These are phyloP conservation scores for Clarireedia monteithiana DNA, from an alignment of 2,329 filamentous ascomycete genomes.

Conservation along the genomic window DNA sequence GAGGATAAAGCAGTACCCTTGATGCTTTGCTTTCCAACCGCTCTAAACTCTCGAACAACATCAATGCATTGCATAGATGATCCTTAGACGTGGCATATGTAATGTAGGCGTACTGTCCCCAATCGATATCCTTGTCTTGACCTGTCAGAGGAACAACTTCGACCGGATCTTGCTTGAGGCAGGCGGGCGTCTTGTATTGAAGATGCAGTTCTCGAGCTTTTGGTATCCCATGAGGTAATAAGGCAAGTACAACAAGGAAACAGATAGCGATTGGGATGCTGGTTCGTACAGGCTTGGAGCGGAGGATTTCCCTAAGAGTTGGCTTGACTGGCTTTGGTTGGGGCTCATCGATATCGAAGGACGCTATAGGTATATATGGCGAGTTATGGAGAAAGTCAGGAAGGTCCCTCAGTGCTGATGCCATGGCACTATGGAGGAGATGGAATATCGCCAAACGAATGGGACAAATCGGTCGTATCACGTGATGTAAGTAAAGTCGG, in stretches of 20 bases:
- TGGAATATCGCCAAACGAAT: background rate
- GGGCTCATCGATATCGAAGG: slow-evolving; percentile 4
- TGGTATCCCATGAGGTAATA: background rate
- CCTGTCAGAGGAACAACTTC: slow-evolving; percentile 3
- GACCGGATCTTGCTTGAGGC: slow-evolving; percentile 5
- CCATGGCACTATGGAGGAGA: background rate
- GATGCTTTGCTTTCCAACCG: slow-evolving; percentile 37
- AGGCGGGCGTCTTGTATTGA: slow-evolving; percentile 5
- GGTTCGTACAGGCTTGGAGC: slow-evolving; percentile 31
- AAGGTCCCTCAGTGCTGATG: slow-evolving; percentile 8
- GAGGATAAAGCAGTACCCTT: slow-evolving; percentile 40
- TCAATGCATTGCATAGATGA: slow-evolving; percentile 43
- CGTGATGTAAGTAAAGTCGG: background rate
- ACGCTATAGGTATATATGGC: slow-evolving; percentile 18
- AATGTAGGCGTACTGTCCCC: slow-evolving; percentile 40
- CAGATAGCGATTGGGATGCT: slow-evolving; percentile 9
- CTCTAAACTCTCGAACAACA: slow-evolving; percentile 40
- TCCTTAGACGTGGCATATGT: slow-evolving; percentile 42
- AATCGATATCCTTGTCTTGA: slow-evolving; percentile 29
- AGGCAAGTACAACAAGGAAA: slow-evolving; percentile 3
- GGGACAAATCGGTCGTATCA: background rate
- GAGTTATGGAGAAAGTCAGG: slow-evolving; percentile 22
- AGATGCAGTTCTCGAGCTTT: slow-evolving; percentile 1
- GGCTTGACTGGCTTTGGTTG: slow-evolving; percentile 16
- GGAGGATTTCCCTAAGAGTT: slow-evolving; percentile 31